These are phyloP conservation scores for Salvia miltiorrhiza DNA, from an alignment of 257 asterid genomes.

Conservation along the genomic window DNA sequence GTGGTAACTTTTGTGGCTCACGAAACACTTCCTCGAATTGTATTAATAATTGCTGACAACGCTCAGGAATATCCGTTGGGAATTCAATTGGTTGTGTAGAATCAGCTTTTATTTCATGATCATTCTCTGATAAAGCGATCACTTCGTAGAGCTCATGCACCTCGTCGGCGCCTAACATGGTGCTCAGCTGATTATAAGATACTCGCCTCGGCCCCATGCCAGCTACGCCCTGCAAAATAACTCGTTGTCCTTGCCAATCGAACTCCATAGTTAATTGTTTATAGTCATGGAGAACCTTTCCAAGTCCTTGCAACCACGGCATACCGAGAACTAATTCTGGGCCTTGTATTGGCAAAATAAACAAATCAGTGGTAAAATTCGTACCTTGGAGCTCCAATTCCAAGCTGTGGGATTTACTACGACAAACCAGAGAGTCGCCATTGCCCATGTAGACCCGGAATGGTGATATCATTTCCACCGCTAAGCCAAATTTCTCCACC, in stretches of 20 bases:
- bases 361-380: not conserved
- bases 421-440: not conserved
- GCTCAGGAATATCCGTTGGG: not conserved
- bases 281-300: not conserved
- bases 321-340: not conserved
- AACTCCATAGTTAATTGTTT: not conserved
- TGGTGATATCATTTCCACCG: not conserved
- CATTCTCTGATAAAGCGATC: too few species aligned
- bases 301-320: not conserved
- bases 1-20: not conserved
- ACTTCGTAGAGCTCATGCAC: too few species aligned
- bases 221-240: not conserved
- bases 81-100: not conserved
- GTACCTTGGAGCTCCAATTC: not conserved
- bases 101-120: too few species aligned
- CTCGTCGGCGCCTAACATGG: too few species aligned
- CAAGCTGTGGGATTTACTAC: not conserved
- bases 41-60: not conserved
- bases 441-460: not conserved
- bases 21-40: not conserved
- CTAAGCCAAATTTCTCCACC: not conserved
- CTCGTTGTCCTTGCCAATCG: not conserved
- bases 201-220: not conserved
- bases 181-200: not conserved
- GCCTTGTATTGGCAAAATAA: not conserved